Evolutionary conservation across 306 rosid species (phyloP).

Genomic region (Quercus engelmannii): DNA sequence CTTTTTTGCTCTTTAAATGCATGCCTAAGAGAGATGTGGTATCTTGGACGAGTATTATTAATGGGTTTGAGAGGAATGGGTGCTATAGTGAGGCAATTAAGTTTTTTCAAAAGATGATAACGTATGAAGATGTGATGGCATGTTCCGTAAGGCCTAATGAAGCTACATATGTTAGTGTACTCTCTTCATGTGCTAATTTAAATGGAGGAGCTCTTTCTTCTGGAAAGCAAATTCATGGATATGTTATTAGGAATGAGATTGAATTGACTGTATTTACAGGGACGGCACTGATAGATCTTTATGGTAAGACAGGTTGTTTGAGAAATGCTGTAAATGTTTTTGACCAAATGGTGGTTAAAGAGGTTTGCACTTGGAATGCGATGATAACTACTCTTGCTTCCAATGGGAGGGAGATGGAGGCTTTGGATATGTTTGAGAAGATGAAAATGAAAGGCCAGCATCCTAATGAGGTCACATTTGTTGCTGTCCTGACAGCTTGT

Average conservation of each 20-base stretch:
- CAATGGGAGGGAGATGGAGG: conserved; percentile 63
- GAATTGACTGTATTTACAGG: conserved; percentile 48
- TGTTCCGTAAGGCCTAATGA: conserved; percentile 62
- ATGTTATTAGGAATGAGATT: conserved; percentile 33
- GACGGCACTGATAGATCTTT: conserved; percentile 59
- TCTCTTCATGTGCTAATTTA: conserved; percentile 59
- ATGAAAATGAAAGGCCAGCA: conserved; percentile 43
- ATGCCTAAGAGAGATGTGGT: conserved; percentile 57
- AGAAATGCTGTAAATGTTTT: conserved; percentile 40
- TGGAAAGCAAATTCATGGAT: conserved; percentile 67
- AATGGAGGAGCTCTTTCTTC: conserved; percentile 42
- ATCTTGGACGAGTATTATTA: conserved; percentile 67
- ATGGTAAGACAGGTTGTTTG: conserved; percentile 70
- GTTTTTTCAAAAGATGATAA: conserved; percentile 55
- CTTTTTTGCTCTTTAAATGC: conserved; percentile 40
- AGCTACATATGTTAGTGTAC: conserved; percentile 67
- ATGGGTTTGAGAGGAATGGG: conserved; percentile 55
- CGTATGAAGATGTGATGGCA: conserved; percentile 32
- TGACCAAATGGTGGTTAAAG: conserved; percentile 30
- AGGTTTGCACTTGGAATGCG: conserved; percentile 78
- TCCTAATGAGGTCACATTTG: conserved; percentile 62
- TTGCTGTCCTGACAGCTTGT: conserved; percentile 71
- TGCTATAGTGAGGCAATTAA: conserved; percentile 38
- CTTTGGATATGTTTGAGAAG: conserved; percentile 51
- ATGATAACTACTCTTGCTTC: conserved; percentile 72